A percentile compares a stretch with the other conserved stretches of the same genome.
phyloP scores from a whole-genome alignment of 345 rosid genomes.

The Eucalyptus cloeziana region DNA sequence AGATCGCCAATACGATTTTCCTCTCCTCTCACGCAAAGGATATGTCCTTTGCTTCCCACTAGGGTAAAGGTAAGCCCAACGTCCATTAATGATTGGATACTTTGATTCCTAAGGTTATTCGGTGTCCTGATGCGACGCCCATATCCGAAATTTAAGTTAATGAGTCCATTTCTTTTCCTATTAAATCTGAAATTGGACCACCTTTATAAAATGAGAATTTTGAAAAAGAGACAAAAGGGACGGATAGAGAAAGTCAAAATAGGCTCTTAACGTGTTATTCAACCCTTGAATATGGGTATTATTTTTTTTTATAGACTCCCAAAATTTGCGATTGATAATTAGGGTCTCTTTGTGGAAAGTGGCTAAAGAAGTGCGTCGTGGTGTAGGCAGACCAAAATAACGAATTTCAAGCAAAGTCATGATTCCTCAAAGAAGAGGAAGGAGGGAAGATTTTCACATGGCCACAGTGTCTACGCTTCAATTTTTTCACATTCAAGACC shows the following conservation, averaged over 20 bases:
- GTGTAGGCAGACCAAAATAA: neutral
- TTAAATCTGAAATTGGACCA: neutral
- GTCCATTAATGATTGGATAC: neutral
- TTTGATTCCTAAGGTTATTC: neutral
- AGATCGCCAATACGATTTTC: neutral
- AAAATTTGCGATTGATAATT: neutral
- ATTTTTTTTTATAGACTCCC: neutral
- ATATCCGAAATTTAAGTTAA: neutral
- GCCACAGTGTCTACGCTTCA: neutral
- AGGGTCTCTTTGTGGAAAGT: neutral
- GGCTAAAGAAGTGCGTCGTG: neutral
- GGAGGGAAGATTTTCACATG: neutral
- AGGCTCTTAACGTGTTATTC: neutral
- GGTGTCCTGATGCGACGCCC: neutral
- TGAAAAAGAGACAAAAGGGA: neutral
- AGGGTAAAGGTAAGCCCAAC: constrained; percentile 11
- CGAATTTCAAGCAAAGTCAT: neutral
- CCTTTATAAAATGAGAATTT: neutral
- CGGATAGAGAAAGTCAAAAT: neutral
- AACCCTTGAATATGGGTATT: neutral
- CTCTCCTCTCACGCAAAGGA: constrained; percentile 18
- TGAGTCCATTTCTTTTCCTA: neutral
- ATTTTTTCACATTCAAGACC: neutral
- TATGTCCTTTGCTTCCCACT: constrained; percentile 32
- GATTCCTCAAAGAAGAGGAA: neutral